Evolutionary conservation across 148 eudicot genomes (phyloP).

Genomic region (Drosera capensis): DNA sequence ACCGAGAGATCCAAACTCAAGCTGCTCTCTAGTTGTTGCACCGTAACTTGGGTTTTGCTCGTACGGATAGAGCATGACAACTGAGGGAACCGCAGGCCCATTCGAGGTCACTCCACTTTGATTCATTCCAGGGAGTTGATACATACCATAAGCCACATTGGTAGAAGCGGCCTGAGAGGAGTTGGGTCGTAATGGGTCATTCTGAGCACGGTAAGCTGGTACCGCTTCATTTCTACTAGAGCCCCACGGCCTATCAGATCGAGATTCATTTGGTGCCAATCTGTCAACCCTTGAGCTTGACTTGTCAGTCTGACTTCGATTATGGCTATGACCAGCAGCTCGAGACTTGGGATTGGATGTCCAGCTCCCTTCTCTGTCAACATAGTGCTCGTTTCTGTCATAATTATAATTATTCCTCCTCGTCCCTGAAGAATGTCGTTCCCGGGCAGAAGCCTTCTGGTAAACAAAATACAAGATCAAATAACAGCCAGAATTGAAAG

Average conservation of each 20-base stretch:
- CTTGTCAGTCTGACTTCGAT: constrained; percentile 46
- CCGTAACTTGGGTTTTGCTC: constrained; percentile 35
- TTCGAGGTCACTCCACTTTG: constrained; percentile 30
- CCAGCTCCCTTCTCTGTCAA: constrained; percentile 78
- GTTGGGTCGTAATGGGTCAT: constrained; percentile 33
- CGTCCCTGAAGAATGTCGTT: constrained; percentile 46
- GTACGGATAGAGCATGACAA: constrained; percentile 67
- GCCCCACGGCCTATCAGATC: constrained; percentile 47
- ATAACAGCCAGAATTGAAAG: not conserved
- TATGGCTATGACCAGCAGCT: constrained; percentile 35
- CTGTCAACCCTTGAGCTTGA: constrained; percentile 40
- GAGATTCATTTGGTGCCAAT: constrained; percentile 23
- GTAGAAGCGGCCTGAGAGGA: constrained; percentile 31
- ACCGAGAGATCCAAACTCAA: constrained; percentile 64
- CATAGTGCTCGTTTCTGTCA: constrained; percentile 52
- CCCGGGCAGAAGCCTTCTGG: constrained; percentile 58
- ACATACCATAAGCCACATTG: constrained; percentile 44
- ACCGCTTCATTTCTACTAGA: constrained; percentile 32
- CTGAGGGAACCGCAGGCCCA: constrained; percentile 34
- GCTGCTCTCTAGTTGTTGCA: constrained; percentile 48
- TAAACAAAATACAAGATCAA: not conserved
- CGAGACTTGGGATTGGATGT: constrained; percentile 44
- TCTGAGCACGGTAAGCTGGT: constrained; percentile 38
- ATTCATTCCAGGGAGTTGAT: constrained; percentile 32
- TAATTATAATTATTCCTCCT: constrained; percentile 52